These are phyloP conservation scores for Eimeria acervulina DNA, from an alignment of 169 alveolate genomes.

Conservation along the genomic window DNA sequence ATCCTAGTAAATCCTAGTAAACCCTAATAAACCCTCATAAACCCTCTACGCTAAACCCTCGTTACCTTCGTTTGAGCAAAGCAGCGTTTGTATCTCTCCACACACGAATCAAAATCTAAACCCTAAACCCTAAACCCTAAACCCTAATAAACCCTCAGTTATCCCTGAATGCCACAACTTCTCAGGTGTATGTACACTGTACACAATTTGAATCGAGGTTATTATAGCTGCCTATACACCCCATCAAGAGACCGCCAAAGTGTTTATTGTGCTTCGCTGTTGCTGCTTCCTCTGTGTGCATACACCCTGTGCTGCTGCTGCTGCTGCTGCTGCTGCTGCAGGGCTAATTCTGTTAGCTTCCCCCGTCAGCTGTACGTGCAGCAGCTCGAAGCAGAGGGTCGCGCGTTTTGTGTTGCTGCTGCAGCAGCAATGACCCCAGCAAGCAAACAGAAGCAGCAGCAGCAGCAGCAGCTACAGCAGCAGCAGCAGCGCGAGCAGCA, in stretches of 20 bases:
- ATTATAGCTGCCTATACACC: not conserved
- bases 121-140: constrained; percentile 18
- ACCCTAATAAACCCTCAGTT: no score
- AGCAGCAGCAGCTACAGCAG: constrained; percentile 10
- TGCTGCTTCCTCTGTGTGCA: no score
- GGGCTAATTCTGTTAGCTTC: constrained; percentile 73
- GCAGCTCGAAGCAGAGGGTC: constrained; percentile 76
- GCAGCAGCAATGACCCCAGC: constrained; percentile 62
- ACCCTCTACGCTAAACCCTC: no score
- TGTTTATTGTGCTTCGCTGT: not conserved
- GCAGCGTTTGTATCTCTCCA: no score
- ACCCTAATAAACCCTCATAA: no score
- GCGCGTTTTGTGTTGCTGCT: constrained; percentile 75
- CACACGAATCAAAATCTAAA: not conserved
- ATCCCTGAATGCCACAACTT: not conserved
- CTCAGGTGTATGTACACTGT: not conserved
- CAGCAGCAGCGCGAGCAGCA: not conserved
- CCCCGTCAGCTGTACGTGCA: constrained; percentile 71
- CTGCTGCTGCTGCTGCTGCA: constrained; percentile 5
- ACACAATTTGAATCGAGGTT: no score
- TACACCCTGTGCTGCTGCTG: not conserved
- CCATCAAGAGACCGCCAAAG: not conserved
- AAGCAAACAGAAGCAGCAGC: not conserved
- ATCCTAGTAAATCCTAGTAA: no score
- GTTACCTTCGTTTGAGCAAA: no score